Evolutionary conservation across 2,329 filamentous ascomycete species (phyloP).

Genomic region (Fusarium illudens): DNA sequence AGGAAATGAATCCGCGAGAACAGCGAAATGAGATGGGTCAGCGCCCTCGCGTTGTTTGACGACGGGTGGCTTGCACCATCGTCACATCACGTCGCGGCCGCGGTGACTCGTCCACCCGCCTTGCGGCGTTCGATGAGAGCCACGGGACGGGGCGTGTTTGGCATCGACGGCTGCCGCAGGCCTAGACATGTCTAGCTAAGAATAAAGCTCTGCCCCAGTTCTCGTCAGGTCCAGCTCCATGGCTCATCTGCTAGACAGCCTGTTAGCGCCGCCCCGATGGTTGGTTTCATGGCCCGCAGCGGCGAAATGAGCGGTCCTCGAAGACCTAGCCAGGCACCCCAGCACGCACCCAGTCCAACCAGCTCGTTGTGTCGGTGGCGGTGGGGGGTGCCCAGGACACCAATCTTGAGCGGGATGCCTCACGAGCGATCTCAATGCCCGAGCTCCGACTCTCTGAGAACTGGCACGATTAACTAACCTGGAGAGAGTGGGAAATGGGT

Average conservation of each 20-base stretch:
- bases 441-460: constrained; percentile 1
- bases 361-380: constrained; percentile 10
- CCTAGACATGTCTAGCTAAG: constrained; percentile 15
- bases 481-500: constrained; percentile 5
- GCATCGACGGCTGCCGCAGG: constrained; percentile 26
- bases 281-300: constrained; percentile 3
- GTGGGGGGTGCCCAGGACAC: constrained; percentile 11
- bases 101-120: constrained; percentile 17
- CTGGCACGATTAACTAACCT: constrained; percentile 6
- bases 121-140: constrained; percentile 16
- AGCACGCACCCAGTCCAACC: background rate
- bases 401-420: constrained; percentile 22
- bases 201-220: constrained; percentile 18
- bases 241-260: constrained; percentile 11
- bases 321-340: constrained; percentile 1
- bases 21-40: constrained; percentile 41
- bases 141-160: constrained; percentile 38
- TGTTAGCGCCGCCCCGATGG: constrained; percentile 2
- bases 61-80: constrained; percentile 30
- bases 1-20: constrained; percentile 40
- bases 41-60: constrained; percentile 16
- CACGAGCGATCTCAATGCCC: constrained; percentile 15
- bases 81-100: constrained; percentile 32
- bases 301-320: constrained; percentile 14
- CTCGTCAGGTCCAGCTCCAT: constrained; percentile 12